Percentiles rank a stretch among this genome's conserved stretches.
Evolutionary conservation across 2,329 filamentous ascomycete species (phyloP).

Genomic region (Alternaria gaisen): DNA sequence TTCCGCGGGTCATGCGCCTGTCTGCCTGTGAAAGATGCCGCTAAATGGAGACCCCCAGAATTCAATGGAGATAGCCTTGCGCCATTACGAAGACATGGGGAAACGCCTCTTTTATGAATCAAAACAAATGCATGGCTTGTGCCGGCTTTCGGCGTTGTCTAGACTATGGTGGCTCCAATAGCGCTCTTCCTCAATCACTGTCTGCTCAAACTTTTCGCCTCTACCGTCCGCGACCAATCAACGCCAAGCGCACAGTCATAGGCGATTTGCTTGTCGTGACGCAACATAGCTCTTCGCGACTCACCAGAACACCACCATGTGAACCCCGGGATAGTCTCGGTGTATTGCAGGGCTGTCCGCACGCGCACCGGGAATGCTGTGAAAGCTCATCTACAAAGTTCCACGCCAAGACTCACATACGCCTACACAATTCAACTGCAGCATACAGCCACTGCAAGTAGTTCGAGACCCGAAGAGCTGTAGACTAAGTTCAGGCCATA

Average conservation of each 20-base stretch:
- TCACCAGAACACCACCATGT: conserved; percentile 5
- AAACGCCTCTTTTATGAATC: conserved; percentile 12
- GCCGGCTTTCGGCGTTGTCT: conserved; percentile 7
- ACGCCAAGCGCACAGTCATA: conserved; percentile 23
- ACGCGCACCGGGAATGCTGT: not conserved
- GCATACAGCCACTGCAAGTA: conserved; percentile 11
- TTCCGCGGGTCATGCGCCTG: conserved; percentile 18
- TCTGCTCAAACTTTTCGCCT: conserved; percentile 20
- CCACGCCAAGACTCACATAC: not conserved
- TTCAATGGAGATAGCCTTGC: conserved; percentile 9
- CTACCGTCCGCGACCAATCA: conserved; percentile 25
- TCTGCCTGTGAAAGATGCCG: conserved; percentile 9
- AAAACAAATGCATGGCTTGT: conserved; percentile 6
- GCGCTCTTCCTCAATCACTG: conserved; percentile 18
- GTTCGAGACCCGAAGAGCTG: conserved; percentile 18
- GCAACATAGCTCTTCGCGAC: conserved; percentile 13
- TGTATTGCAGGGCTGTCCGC: conserved; percentile 2
- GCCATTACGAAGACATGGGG: conserved; percentile 8
- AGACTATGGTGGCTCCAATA: conserved; percentile 10
- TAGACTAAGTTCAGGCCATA: conserved; percentile 19
- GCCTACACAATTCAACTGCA: conserved; percentile 5
- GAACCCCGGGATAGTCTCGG: not conserved
- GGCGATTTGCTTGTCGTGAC: conserved; percentile 11
- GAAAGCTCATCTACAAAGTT: not conserved
- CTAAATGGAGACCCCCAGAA: conserved; percentile 13